Base-by-base conservation (phyloP, 1,139 yeast genomes). In the Blastobotrys capitulatus region DNA sequence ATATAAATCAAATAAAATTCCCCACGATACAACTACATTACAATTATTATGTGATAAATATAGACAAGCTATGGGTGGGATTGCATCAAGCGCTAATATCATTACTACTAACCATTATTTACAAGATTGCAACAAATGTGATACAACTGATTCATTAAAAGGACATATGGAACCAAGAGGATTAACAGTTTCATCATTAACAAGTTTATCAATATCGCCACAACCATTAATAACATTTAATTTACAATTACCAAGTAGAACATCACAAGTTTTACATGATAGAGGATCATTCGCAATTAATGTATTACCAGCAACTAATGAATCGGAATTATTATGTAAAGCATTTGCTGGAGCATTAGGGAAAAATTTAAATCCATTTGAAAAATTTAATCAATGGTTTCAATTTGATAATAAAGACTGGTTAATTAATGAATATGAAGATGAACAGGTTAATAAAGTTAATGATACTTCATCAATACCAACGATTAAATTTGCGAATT, bases 141-240 rank as follows among this genome's bases (percentile, higher is more conserved):
- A 20, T 18, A 3, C 38, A 16, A 29, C 22, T 12, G 43, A 48
- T 8, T 43, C 46, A 13, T 44, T 42, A 6, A 44, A 36, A 16
- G 47, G 39, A 40, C 13, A 2, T 25, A 44, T 37, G 34, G 61
- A 62, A 44, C 62, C 65, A 0, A 52, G 60, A 50, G 97, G 96
- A 1, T 80, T 86, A 73, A 86, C 96, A 0, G 69, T 89, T 2
- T 83, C 95, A 1, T 86, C 95, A 0, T 87, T 86, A 38, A 78
- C 87, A 16, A 87, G 96, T 1, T 68, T 89, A 13, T 80, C 94
- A 1, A 77, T 86, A 31, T 73, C 75, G 47, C 96, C 96, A 0
- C 70, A 70, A 13, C 94, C 95, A 1, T 65, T 86, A 50, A 63
- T 89, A 1, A 92, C 86, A 60, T 88, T 89, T 68, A 89, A 88